Conservation (phyloP, 495 filamentous ascomycete species). For the Trypethelium eluteriae region DNA sequence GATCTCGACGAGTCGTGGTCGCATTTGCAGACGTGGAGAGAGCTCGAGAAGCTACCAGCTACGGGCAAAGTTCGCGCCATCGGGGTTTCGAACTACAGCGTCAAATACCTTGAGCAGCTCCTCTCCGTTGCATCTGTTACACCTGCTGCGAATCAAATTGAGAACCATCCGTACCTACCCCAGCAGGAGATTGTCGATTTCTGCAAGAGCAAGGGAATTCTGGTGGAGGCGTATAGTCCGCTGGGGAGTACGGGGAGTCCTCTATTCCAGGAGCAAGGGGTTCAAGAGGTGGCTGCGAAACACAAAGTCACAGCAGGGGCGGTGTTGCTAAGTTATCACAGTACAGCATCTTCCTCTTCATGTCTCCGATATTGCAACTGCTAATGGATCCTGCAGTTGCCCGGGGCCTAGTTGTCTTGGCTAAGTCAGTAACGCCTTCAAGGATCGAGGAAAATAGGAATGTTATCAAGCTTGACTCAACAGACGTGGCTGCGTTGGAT, state of each 20-base stretch:
- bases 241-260: conserved; percentile 70
- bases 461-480: conserved; percentile 56
- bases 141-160: conserved; percentile 83
- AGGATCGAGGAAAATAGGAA: conserved; percentile 68
- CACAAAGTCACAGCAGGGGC: conserved; percentile 52
- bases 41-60: conserved; percentile 63
- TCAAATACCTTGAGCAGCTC: conserved; percentile 62
- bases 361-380: conserved; percentile 21
- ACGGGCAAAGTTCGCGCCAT: conserved; percentile 68
- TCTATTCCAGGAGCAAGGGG: conserved; percentile 57
- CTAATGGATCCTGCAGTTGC: conserved; percentile 44
- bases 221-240: conserved; percentile 36
- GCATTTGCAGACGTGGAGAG: conserved; percentile 69
- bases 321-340: conserved; percentile 69
- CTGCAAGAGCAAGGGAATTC: conserved; percentile 23
- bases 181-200: conserved; percentile 75
- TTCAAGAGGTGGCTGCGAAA: conserved; percentile 64
- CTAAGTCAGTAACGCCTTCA: conserved; percentile 69
- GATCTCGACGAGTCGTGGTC: conserved; percentile 59
- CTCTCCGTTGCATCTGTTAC: conserved; percentile 56
- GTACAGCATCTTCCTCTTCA: conserved; percentile 39
- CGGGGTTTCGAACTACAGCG: conserved; percentile 78
- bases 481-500: conserved; percentile 57
- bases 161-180: conserved; percentile 77
- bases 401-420: conserved; percentile 63